Evolutionary conservation across 2,329 filamentous ascomycete genomes (phyloP).

Genomic region (Colletotrichum sansevieriae): DNA sequence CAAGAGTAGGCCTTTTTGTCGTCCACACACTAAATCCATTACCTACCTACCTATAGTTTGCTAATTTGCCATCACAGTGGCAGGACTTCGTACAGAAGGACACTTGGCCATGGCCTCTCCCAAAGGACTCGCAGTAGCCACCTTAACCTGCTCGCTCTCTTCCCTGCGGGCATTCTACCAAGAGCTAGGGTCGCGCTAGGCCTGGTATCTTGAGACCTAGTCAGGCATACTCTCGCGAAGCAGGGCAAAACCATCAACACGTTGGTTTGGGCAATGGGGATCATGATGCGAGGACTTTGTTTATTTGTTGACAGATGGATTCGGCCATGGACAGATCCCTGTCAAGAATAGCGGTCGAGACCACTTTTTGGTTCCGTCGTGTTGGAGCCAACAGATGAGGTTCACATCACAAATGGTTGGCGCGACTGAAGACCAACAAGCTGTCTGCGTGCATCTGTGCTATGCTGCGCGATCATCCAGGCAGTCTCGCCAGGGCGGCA

Average conservation of each 20-base stretch:
- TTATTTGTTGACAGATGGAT: slow-evolving; percentile 15
- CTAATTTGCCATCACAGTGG: no score
- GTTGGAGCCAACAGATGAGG: slow-evolving; percentile 29
- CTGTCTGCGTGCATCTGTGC: no score
- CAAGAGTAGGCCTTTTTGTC: no score
- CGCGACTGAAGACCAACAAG: slow-evolving; percentile 14
- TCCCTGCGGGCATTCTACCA: slow-evolving; percentile 4
- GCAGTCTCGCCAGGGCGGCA: slow-evolving; percentile 37
- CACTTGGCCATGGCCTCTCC: no score
- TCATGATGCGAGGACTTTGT: slow-evolving; percentile 11
- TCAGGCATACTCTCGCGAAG: slow-evolving; percentile 17
- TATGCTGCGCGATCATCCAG: not conserved
- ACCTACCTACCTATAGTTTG: no score
- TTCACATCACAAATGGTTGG: no score
- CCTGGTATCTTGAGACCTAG: slow-evolving; percentile 17
- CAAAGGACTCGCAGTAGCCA: not conserved
- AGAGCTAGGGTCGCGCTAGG: slow-evolving; percentile 15
- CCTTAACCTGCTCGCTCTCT: not conserved
- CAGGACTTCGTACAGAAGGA: not conserved
- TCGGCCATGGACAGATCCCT: slow-evolving; percentile 9
- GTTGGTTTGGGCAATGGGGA: slow-evolving; percentile 1
- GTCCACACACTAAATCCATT: not conserved
- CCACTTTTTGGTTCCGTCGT: slow-evolving; percentile 19
- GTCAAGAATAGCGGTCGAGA: slow-evolving; percentile 19
- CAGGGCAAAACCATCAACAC: slow-evolving; percentile 12